A percentile compares a stretch with the other conserved stretches of the same genome.
Evolutionary conservation across 1,139 yeast species (phyloP).

Genomic region (Zhuliangozyma blackwelliae): DNA sequence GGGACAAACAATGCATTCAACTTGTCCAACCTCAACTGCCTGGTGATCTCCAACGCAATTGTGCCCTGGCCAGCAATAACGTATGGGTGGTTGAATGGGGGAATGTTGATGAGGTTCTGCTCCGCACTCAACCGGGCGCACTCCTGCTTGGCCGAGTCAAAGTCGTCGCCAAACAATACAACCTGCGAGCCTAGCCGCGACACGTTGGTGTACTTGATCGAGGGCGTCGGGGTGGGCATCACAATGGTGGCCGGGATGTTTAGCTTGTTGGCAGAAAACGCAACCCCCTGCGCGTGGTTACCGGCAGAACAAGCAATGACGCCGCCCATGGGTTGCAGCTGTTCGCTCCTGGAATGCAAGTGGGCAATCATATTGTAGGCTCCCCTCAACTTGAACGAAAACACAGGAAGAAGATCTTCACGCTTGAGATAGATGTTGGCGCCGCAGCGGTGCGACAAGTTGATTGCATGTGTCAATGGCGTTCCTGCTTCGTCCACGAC

Average conservation of each 20-base stretch:
- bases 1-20: slow-evolving; percentile 87
- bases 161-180: slow-evolving; percentile 87
- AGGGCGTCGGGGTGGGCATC: slow-evolving; percentile 97
- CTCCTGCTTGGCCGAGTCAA: slow-evolving; percentile 88
- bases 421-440: slow-evolving; percentile 76
- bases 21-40: slow-evolving; percentile 77
- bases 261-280: slow-evolving; percentile 78
- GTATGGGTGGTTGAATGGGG: slow-evolving; percentile 96
- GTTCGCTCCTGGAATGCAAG: slow-evolving; percentile 46
- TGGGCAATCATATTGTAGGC: slow-evolving; percentile 97
- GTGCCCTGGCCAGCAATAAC: slow-evolving; percentile 99
- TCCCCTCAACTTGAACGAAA: slow-evolving; percentile 93
- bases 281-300: slow-evolving; percentile 98
- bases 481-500: slow-evolving; percentile 77
- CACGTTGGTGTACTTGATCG: slow-evolving; percentile 88
- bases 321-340: slow-evolving; percentile 64
- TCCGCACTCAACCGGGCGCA: slow-evolving; percentile 67
- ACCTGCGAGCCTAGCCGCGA: slow-evolving; percentile 91
- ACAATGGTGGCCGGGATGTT: slow-evolving; percentile 93
- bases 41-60: slow-evolving; percentile 83
- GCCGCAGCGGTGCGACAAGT: slow-evolving; percentile 67
- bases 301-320: slow-evolving; percentile 99
- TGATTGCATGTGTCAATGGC: slow-evolving; percentile 74
- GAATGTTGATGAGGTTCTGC: slow-evolving; percentile 80
- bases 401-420: slow-evolving; percentile 92